Evolutionary conservation across 2,329 filamentous ascomycete genomes (phyloP), one percentile per base, ranked within the genome.

Genomic region (Aspergillus phoenicis): DNA sequence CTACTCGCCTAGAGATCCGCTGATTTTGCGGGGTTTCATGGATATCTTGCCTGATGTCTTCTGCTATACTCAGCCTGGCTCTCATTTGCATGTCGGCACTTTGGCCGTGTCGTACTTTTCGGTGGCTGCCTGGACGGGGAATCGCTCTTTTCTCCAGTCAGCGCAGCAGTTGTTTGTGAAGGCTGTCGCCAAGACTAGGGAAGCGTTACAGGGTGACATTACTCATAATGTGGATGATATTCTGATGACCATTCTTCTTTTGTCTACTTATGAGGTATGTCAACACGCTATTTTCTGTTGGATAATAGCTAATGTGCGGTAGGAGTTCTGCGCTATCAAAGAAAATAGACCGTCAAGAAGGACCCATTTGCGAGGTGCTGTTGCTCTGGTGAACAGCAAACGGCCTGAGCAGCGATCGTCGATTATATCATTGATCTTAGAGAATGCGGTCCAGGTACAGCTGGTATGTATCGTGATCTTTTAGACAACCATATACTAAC

Each of bases 91-190:
- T 39, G 57, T 67, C 5, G 64, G 63, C 26, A 64, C 68, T 1
- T 56, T 72, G 45, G 71, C 71, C 1, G 66, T 73, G 26, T 66
- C 67, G n/a, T 71, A 66, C 54, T 72, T 72, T 51, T 66, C 69
- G 1, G 67, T 72, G 38, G 66, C 68, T 10, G 70, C 71, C 3
- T 73, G 70, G 71, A 72, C 71, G 2, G 69, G 69, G 0, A 66
- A 72, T 26, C 60, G 53, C 2, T 51, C 60, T 8, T 67, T 72
- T 22, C 64, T 73, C 2, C 60, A 55, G 3, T 59, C 57, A 4
- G 64, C 71, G 4, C 66, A 71, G 51, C 64, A 64, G 22, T 66
- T 63, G 43, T 73, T 71, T 53, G 60, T 62, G 8, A 64, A 61
- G 28, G 66, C 71, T 1, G 59, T 73, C 13, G 65, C 69, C 0